Base-by-base conservation (phyloP, 2,329 filamentous ascomycete species). In the Paracamarosporium sp. region DNA sequence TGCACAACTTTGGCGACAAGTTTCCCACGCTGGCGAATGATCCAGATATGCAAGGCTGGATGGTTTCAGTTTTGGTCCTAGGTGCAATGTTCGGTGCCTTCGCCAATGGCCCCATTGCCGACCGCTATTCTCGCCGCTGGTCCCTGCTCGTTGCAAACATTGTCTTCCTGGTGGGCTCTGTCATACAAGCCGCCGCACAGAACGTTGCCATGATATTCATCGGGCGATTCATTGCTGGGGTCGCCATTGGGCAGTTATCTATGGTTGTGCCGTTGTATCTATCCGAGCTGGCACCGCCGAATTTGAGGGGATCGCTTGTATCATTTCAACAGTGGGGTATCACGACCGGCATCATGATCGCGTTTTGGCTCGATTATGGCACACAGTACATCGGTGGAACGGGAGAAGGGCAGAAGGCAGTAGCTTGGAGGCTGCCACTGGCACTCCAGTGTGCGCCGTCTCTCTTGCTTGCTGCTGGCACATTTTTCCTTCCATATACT, bases 401-500 rank as follows among this genome's bases (percentile, higher is more conserved):
- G 5, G 80, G 84, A 71, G n/a, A n/a, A n/a, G n/a, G n/a, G n/a
- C n/a, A n/a, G n/a, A n/a, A n/a, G n/a, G n/a, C n/a, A n/a, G n/a
- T n/a, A n/a, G n/a, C n/a, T n/a, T 95, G 91, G 91, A 82, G 91
- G 0, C 77, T 91, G 0, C 91, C 91, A 0, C 85, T 91, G 48
- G 88, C 85, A 62, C 80, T 93, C 0, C 91, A 94, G 67, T 80
- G 93, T 3, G 80, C 82, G 0, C 90, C 90, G 0, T 90, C 89
- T 1, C 65, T 88, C 2, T 64, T 92, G 4, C 83, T 94, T 1
- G 85, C 88, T 28, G 65, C 83, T 12, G 90, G 90, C 35, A 92
- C 93, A 83, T 68, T 90, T 11, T 91, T 91, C 77, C 91, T 93
- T 89, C 91, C 90, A n/a, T n/a, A n/a, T n/a, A n/a, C n/a, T n/a